Base-by-base conservation (phyloP, 73 alveolate species). In the Loxodes magnus region DNA sequence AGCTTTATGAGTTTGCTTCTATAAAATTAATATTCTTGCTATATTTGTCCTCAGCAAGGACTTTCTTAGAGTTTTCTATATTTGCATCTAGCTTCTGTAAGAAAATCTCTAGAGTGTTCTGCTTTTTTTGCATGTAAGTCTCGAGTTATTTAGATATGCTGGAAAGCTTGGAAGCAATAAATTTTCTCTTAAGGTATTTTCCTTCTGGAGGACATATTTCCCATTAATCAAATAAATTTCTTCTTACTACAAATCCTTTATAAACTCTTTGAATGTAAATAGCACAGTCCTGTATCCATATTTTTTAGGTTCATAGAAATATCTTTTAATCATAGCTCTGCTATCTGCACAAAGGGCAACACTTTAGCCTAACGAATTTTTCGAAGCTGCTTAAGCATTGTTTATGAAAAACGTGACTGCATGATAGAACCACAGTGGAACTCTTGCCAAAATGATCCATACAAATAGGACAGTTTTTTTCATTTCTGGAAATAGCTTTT, bases 301-400 rank as follows among this genome's bases (percentile, higher is more conserved):
- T 23, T 29, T 64, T 35, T 23, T 63, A 34, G 3, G 77, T 44
- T 10, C 17, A 15, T 19, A 43, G 26, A 24, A 25, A 63, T 24
- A 31, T 4, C 51, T 63, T 63, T 14, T 57, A 54, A 17, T 63
- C 77, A 63, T 63, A 63, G 38, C 48, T 46, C 12, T 51, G 22
- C 56, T 35, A 54, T 24, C 77, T 52, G 71, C 74, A 64, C 14
- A 64, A 54, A 4, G 77, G 77, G 51, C 74, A 64, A 22, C 31
- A 39, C 39, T 58, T 64, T 23, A 21, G 34, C 39, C 28, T 50
- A 3, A 63, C 16, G 12, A 34, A 27, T 57, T 55, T 64, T 42
- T 64, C 77, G 36, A 64, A 58, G 28, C 74, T 64, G 15, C 36
- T 49, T 9, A 58, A 26, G 26, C 74, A 64, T 0, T 12, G 37